Conservation (phyloP, 1,139 yeast genomes). For the Diutina pseudorugosa region DNA sequence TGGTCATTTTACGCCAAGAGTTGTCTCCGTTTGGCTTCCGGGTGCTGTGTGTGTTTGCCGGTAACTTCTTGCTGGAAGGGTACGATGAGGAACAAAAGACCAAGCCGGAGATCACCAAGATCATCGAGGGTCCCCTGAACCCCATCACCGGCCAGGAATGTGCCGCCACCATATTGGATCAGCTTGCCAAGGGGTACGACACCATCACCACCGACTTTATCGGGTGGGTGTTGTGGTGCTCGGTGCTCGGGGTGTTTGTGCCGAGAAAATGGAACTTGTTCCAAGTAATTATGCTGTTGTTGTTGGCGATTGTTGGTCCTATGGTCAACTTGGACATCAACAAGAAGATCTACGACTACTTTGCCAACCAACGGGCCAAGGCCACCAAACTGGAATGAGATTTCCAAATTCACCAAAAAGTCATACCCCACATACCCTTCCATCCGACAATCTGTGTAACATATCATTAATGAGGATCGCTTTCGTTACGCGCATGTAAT, state of each 20-base stretch:
- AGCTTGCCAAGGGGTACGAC: conserved; percentile 55
- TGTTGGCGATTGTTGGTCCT: conserved; percentile 56
- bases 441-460: too few species aligned
- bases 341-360: not conserved
- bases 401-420: too few species aligned
- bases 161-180: conserved; percentile 45
- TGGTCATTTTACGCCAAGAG: conserved; percentile 76
- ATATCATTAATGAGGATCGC: not conserved
- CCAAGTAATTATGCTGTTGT: conserved; percentile 33
- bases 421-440: too few species aligned
- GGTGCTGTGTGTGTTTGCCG: conserved; percentile 63
- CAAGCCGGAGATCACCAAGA: conserved; percentile 74
- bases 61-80: conserved; percentile 86
- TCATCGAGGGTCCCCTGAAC: conserved; percentile 74
- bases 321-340: conserved; percentile 39
- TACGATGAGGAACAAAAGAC: conserved; percentile 67
- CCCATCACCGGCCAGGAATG: conserved; percentile 62
- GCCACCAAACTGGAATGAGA: not conserved
- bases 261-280: conserved; percentile 54
- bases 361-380: not conserved
- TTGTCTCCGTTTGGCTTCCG: conserved; percentile 52
- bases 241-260: conserved; percentile 48
- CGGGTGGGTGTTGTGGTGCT: conserved; percentile 70
- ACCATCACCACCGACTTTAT: conserved; percentile 72
- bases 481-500: not conserved